Conservation (phyloP, 176 grass and related monocot genomes). For the Elaeis guineensis region DNA sequence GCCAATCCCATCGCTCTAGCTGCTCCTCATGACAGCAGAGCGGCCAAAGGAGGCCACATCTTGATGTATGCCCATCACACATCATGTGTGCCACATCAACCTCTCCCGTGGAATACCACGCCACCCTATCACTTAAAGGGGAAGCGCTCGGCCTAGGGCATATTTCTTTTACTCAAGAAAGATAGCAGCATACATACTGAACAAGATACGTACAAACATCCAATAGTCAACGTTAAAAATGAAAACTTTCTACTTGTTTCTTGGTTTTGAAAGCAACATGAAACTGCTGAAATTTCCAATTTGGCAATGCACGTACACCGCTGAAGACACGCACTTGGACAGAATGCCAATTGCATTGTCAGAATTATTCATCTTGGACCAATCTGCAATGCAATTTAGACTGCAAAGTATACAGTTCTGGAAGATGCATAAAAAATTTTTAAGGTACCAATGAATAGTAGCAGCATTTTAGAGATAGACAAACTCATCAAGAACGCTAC, state of each 20-base stretch:
- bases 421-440: too few species aligned
- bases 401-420: too few species aligned
- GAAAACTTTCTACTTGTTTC: too few species aligned
- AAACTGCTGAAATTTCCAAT: constrained; percentile 1
- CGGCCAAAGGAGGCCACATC: constrained; percentile 21
- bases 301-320: too few species aligned
- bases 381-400: too few species aligned
- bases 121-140: constrained; percentile 38
- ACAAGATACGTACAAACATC: not conserved
- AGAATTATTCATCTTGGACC: too few species aligned
- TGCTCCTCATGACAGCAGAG: constrained; percentile 20
- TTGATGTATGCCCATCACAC: constrained; percentile 84
- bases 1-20: constrained; percentile 6
- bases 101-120: constrained; percentile 47
- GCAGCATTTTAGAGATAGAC: too few species aligned
- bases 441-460: too few species aligned
- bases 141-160: constrained; percentile 42
- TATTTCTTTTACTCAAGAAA: not conserved
- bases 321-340: too few species aligned
- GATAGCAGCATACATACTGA: too few species aligned
- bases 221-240: not conserved
- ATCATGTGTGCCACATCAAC: constrained; percentile 63
- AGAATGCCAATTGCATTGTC: too few species aligned
- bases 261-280: not conserved
- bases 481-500: too few species aligned